Evolutionary conservation across 2,329 filamentous ascomycete species (phyloP).

Genomic region (Aspergillus fumigatiaffinis): DNA sequence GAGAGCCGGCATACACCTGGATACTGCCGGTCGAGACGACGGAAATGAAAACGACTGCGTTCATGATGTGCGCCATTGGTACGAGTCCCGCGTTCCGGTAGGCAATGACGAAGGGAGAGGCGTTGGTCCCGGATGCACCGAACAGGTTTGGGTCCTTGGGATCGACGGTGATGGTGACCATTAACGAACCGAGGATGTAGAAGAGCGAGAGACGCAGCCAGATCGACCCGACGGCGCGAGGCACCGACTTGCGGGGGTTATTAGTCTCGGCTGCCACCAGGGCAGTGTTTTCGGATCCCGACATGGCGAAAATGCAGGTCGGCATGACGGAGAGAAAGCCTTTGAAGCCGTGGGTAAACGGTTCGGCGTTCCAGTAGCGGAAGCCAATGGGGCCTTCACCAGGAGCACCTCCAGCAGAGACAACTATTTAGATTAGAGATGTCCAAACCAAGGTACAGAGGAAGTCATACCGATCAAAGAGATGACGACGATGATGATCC

Average conservation of each 20-base stretch:
- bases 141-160: constrained; percentile 41
- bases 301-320: constrained; percentile 38
- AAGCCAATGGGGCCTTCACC: constrained; percentile 40
- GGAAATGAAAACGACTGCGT: constrained; percentile 47
- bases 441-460: background rate
- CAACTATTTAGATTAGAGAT: constrained; percentile 23
- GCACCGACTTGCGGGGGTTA: constrained; percentile 43
- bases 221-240: constrained; percentile 44
- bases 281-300: constrained; percentile 43
- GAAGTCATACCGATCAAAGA: constrained; percentile 33
- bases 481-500: constrained; percentile 49
- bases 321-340: constrained; percentile 38
- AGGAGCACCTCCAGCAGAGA: constrained; percentile 45
- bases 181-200: constrained; percentile 44
- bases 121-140: constrained; percentile 40
- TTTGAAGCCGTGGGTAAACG: constrained; percentile 46
- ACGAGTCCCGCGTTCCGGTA: constrained; percentile 39
- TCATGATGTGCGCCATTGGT: constrained; percentile 46
- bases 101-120: constrained; percentile 44
- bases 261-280: constrained; percentile 43
- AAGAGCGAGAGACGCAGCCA: constrained; percentile 46
- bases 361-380: constrained; percentile 42
- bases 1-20: constrained; percentile 42
- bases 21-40: constrained; percentile 46
- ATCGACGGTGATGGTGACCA: constrained; percentile 45